A percentile compares a stretch with the other conserved stretches of the same genome.
These are phyloP conservation scores for Fusarium praegraminearum DNA, from an alignment of 2,329 filamentous ascomycete species.

Conservation along the genomic window DNA sequence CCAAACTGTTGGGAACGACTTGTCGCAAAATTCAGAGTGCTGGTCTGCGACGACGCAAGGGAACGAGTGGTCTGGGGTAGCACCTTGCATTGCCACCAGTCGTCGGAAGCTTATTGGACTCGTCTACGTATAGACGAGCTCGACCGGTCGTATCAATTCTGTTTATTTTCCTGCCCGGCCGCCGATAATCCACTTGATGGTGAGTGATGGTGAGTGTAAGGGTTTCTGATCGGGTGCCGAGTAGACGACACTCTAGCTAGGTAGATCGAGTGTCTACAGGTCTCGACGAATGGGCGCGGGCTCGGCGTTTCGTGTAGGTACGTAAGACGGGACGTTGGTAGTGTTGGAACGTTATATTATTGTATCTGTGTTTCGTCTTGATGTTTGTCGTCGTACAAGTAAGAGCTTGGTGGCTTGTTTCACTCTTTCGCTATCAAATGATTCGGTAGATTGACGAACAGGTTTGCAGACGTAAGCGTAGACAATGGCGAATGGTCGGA, in stretches of 20 bases:
- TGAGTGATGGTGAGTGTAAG: background rate
- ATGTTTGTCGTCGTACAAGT: background rate
- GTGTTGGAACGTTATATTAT: background rate
- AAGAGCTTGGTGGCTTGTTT: background rate
- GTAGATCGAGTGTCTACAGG: background rate
- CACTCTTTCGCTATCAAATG: background rate
- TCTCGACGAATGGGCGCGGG: background rate
- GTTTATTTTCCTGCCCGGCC: background rate
- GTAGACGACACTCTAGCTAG: background rate
- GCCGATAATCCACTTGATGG: background rate
- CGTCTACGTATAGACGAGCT: background rate
- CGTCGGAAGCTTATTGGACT: background rate
- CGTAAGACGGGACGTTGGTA: background rate
- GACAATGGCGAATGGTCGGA: background rate
- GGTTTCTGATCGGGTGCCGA: background rate
- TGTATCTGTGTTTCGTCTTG: background rate
- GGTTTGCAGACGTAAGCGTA: background rate
- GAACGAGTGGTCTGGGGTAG: background rate
- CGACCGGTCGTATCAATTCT: too few relatives aligned
- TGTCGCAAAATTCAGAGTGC: background rate
- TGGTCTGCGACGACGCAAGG: background rate
- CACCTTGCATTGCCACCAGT: conserved; percentile 5
- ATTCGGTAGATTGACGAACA: background rate
- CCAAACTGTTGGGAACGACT: conserved; percentile 3
- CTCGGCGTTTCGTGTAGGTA: background rate